These are phyloP conservation scores for Kazachstania kunashirensis DNA, from an alignment of 805 yeast species.

Conservation along the genomic window DNA sequence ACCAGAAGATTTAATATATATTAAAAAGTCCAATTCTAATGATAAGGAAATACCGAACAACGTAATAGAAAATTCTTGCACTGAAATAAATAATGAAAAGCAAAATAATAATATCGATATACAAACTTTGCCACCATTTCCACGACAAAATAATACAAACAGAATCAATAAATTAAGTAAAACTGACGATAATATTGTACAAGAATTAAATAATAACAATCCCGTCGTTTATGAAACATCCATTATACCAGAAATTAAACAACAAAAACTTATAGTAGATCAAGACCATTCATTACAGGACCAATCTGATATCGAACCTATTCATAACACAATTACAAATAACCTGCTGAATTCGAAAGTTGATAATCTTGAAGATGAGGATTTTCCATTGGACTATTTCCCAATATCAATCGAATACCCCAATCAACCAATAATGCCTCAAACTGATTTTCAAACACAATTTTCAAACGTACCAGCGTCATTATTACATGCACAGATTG, in stretches of 20 bases:
- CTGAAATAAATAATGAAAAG: too few species aligned
- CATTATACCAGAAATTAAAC: constrained; percentile 3
- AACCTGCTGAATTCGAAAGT: too few species aligned
- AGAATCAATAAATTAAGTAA: too few species aligned
- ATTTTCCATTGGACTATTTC: constrained; percentile 64
- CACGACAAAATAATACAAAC: too few species aligned
- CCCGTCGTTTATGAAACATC: constrained; percentile 1
- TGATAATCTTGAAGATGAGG: constrained; percentile 40
- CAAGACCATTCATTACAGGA: constrained; percentile 2
- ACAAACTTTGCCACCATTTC: too few species aligned
- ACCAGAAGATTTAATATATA: too few species aligned
- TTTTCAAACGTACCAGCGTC: neutral
- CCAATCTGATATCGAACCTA: neutral
- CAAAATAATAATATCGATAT: too few species aligned
- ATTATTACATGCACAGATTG: too few species aligned
- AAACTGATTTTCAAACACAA: neutral
- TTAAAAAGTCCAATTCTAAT: too few species aligned
- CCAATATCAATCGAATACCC: constrained; percentile 35
- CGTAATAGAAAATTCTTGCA: too few species aligned
- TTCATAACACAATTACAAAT: neutral
- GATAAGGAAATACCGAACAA: too few species aligned
- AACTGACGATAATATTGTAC: too few species aligned
- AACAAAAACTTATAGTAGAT: constrained; percentile 16
- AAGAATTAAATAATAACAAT: neutral
- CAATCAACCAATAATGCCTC: constrained; percentile 6